Percentiles rank a stretch among this genome's conserved stretches.
Evolutionary conservation across 805 yeast species (phyloP).

Genomic region (Saccharomycopsis amapae): DNA sequence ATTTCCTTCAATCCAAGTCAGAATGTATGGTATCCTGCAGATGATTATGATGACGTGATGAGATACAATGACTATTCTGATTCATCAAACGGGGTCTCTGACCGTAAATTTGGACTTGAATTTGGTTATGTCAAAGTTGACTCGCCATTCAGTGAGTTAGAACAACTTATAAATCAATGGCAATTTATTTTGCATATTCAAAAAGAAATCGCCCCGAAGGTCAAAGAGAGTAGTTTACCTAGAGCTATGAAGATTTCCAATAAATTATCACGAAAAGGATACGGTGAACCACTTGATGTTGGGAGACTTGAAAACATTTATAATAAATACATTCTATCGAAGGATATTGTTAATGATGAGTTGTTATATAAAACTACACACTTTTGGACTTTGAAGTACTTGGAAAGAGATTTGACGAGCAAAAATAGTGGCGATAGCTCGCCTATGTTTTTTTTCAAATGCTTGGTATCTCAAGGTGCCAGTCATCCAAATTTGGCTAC

Average conservation of each 20-base stretch:
- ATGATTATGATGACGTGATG: no score
- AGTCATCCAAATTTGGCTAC: constrained; percentile 9
- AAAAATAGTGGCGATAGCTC: not conserved
- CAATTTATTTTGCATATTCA: constrained; percentile 28
- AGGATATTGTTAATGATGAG: constrained; percentile 3
- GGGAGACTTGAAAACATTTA: constrained; percentile 5
- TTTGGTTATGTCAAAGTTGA: constrained; percentile 29
- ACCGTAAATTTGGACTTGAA: constrained; percentile 26
- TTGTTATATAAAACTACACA: not conserved
- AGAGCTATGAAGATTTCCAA: no score
- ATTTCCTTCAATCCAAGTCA: constrained; percentile 11
- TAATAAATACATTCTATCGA: constrained; percentile 9
- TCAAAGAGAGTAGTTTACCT: no score
- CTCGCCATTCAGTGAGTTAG: constrained; percentile 26
- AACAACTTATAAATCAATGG: constrained; percentile 32
- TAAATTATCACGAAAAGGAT: no score
- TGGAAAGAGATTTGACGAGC: constrained; percentile 9
- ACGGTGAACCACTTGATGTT: no score
- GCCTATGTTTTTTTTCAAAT: constrained; percentile 9
- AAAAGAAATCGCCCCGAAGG: no score
- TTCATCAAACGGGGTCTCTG: no score
- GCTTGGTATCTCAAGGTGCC: constrained; percentile 14
- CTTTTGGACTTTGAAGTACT: constrained; percentile 14
- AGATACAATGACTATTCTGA: no score
- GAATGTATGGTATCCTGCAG: no score